Evolutionary conservation across 2,329 filamentous ascomycete species (phyloP).

Genomic region (Claviceps monticola): DNA sequence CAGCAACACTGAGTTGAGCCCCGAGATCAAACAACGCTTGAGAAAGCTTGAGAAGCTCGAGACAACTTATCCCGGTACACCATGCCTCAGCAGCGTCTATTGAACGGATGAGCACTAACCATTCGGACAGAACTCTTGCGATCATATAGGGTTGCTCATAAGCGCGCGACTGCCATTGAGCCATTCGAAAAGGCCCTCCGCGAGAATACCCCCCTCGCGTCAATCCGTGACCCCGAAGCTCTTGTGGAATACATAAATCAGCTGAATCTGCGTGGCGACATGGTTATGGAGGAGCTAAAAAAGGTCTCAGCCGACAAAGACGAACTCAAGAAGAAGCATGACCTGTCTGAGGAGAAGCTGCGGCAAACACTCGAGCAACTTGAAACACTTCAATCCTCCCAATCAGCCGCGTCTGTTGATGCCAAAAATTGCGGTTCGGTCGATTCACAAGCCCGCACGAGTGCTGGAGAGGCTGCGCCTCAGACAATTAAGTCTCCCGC

Average conservation of each 20-base stretch:
- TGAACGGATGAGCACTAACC: neutral
- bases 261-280: constrained; percentile 70
- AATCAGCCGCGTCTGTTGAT: constrained; percentile 17
- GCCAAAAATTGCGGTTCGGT: constrained; percentile 18
- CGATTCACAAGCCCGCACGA: constrained; percentile 5
- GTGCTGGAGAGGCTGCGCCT: constrained; percentile 6
- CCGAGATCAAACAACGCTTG: constrained; percentile 62
- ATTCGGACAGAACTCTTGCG: constrained; percentile 57
- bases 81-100: neutral
- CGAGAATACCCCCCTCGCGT: constrained; percentile 83
- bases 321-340: constrained; percentile 59
- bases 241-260: constrained; percentile 85
- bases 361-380: constrained; percentile 51
- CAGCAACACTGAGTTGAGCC: constrained; percentile 43
- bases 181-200: constrained; percentile 83
- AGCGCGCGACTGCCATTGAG: constrained; percentile 74
- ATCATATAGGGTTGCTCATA: constrained; percentile 84
- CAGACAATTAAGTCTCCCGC: constrained; percentile 31
- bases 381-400: constrained; percentile 29
- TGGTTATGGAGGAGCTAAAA: constrained; percentile 90
- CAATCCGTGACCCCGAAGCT: constrained; percentile 71
- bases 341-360: constrained; percentile 51
- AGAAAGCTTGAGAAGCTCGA: constrained; percentile 85
- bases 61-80: constrained; percentile 65
- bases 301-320: constrained; percentile 73